phyloP scores from a whole-genome alignment of 352 stramenopile species.

The Thraustotheca clavata region DNA sequence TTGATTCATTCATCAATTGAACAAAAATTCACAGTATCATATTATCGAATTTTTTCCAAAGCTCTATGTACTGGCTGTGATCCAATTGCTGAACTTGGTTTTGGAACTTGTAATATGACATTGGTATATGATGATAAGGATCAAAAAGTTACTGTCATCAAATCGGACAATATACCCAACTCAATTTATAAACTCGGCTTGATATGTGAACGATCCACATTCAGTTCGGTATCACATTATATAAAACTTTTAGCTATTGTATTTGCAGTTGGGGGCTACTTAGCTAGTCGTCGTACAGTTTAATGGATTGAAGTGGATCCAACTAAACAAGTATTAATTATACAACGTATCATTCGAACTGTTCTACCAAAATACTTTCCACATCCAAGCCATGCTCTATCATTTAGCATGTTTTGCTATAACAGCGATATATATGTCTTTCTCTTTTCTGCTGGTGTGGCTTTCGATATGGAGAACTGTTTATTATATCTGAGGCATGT shows the following conservation, averaged over 20 bases:
- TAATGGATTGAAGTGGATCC: not conserved
- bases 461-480: not conserved
- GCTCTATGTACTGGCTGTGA: not conserved
- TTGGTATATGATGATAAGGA: not conserved
- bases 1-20: not conserved
- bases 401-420: slow-evolving; percentile 19
- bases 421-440: slow-evolving; percentile 17
- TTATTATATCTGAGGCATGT: not conserved
- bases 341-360: not conserved
- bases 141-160: not conserved
- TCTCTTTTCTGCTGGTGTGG: not conserved
- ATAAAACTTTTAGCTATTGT: not conserved
- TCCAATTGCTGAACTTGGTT: not conserved
- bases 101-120: not conserved
- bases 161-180: not conserved
- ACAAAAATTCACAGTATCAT: not conserved
- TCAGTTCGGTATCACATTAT: not conserved
- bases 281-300: slow-evolving; percentile 1
- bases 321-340: not conserved
- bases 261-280: slow-evolving; percentile 3
- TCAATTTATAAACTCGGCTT: not conserved
- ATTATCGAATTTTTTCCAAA: slow-evolving; percentile 7
- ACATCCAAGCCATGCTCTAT: slow-evolving; percentile 5
- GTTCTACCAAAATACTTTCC: slow-evolving; percentile 11
- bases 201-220: not conserved